phyloP scores from a whole-genome alignment of 192 early-diverging fungal genomes.

The Backusella mclennaniae region DNA sequence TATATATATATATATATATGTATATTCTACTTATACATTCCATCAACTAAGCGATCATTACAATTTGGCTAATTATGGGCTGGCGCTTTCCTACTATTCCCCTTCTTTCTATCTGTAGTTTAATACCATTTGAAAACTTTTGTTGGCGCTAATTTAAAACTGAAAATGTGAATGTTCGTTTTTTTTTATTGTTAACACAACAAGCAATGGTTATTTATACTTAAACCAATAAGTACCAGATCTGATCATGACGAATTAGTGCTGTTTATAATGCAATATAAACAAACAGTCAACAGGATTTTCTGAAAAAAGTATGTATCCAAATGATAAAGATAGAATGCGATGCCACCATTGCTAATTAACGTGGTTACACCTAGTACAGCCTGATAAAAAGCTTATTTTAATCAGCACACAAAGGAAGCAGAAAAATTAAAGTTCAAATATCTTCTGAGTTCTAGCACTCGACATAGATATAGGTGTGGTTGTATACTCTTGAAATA shows the following conservation, averaged over 20 bases:
- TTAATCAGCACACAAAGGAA: neutral
- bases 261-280: neutral
- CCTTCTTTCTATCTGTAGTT: neutral
- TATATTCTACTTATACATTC: neutral
- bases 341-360: too few species aligned
- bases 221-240: neutral
- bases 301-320: neutral
- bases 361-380: neutral
- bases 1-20: neutral
- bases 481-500: too few species aligned
- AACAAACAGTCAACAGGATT: neutral
- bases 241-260: too few species aligned
- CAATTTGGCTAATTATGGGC: neutral
- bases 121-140: neutral
- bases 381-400: neutral
- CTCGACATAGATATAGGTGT: neutral
- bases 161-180: neutral
- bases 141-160: neutral
- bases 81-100: neutral
- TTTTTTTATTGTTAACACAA: neutral
- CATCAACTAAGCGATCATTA: neutral
- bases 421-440: neutral
- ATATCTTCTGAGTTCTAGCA: neutral
- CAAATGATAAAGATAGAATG: too few species aligned
- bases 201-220: neutral